Evolutionary conservation across 2,329 filamentous ascomycete genomes (phyloP).

Genomic region (Penicillium polonicum): DNA sequence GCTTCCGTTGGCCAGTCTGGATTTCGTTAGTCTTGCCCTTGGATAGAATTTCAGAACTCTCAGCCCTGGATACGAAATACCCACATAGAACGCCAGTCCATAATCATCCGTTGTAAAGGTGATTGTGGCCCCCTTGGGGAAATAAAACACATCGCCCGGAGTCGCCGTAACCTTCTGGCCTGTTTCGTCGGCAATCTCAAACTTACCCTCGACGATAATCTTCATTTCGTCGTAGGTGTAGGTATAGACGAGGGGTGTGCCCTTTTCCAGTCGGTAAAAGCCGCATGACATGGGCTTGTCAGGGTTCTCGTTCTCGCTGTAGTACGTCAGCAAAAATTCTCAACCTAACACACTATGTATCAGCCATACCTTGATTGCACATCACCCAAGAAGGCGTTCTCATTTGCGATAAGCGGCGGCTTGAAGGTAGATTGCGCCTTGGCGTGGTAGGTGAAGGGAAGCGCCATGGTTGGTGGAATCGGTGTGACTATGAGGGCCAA

Average conservation of each 20-base stretch:
- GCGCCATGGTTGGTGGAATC: conserved; percentile 32
- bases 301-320: conserved; percentile 54
- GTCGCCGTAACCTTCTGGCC: conserved; percentile 59
- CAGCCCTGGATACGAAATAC: conserved; percentile 18
- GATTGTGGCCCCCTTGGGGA: conserved; percentile 64
- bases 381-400: conserved; percentile 68
- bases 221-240: conserved; percentile 74
- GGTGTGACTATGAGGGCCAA: neutral
- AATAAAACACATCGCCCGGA: conserved; percentile 67
- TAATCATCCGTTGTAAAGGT: conserved; percentile 63
- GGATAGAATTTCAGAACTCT: neutral
- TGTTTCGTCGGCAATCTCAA: conserved; percentile 63
- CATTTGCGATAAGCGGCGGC: conserved; percentile 64
- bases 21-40: conserved; percentile 6
- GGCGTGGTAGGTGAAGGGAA: conserved; percentile 53
- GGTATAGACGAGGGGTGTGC: conserved; percentile 65
- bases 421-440: conserved; percentile 61
- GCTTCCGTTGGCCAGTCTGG: conserved; percentile 34
- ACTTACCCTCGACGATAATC: conserved; percentile 67
- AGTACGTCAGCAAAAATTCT: neutral
- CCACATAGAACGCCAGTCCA: conserved; percentile 59
- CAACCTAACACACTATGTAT: neutral
- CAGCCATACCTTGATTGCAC: conserved; percentile 52
- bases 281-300: conserved; percentile 62
- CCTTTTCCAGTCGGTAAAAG: conserved; percentile 67